Base-by-base conservation (phyloP, 352 stramenopile genomes). In the Pythium scleroteichum region DNA sequence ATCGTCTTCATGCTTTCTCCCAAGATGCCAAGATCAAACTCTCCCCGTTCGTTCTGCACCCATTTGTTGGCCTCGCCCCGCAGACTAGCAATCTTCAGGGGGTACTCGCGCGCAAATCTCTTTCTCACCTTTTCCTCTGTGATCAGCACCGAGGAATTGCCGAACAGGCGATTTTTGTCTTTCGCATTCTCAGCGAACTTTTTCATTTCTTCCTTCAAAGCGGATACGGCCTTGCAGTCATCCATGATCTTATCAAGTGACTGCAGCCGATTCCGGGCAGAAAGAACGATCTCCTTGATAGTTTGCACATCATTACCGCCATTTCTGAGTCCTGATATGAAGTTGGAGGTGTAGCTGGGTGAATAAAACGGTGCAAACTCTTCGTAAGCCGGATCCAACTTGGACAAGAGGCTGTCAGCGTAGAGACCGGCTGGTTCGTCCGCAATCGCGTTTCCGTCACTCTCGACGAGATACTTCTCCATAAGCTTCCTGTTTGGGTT, bases 201-300 rank as follows among this genome's bases (percentile, higher is more conserved):
- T 0, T 52, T 72, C n/a, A 94, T 92, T 49, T 91, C 85, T 22
- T 80, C 72, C 53, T 92, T 80, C 52, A 91, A 89, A 27, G 80
- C 76, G 41, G 68, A 82, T 26, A 92, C 85, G 50, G 81, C 73
- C 53, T 70, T 82, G 62, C 78, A 90, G 13, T 86, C 71, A 32
- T 78, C 76, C 79, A 88, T 93, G 62, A 95, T 93, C 51, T 84
- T 92, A 20, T 87, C 66, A 23, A 95, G 55, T 10, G 87, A 95
- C 8, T 73, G 41, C n/a, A 94, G 53, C 19, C 84, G 73, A 16
- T 74, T 82, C 44, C 85, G 67, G 3, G 87, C 78, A 20, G 75
- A 76, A 14, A 75, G 59, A 10, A 93, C 59, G 0, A 76, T 80
- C 27, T 45, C 52, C 19, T 85, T 69, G 0, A 94, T 73, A 33